phyloP scores from a whole-genome alignment of 2,329 filamentous ascomycete genomes.

The Pseudovirgaria hyperparasitica region DNA sequence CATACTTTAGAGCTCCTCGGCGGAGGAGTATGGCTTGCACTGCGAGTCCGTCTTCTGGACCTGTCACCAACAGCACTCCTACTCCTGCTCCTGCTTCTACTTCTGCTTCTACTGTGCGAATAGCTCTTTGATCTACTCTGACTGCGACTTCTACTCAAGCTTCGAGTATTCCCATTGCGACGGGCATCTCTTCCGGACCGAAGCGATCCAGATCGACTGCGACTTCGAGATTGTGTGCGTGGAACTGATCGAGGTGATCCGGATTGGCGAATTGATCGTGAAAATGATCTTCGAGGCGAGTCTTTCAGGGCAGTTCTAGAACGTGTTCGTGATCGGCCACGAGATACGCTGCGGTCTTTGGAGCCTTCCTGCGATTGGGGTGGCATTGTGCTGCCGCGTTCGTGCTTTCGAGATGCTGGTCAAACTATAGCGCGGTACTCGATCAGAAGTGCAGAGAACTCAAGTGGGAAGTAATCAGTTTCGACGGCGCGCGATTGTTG shows the following conservation, averaged over 20 bases:
- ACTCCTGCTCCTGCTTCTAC: constrained; percentile 21
- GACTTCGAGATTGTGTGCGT: constrained; percentile 19
- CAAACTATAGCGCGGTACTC: neutral
- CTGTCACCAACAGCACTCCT: no score
- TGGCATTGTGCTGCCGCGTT: no score
- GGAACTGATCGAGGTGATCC: constrained; percentile 23
- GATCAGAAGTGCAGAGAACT: neutral
- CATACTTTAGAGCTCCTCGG: constrained; percentile 26
- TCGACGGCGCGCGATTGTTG: no score
- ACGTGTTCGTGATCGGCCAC: constrained; percentile 26
- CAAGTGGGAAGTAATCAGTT: neutral
- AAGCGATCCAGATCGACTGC: constrained; percentile 11
- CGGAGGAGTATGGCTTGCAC: constrained; percentile 19
- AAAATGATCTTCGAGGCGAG: constrained; percentile 11
- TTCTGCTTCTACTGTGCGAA: constrained; percentile 6
- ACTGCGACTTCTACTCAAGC: constrained; percentile 4
- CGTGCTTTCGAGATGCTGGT: no score
- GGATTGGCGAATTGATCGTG: constrained; percentile 22
- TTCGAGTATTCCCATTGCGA: no score
- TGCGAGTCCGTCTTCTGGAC: no score
- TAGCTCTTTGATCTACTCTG: constrained; percentile 2
- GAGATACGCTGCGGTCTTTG: constrained; percentile 22
- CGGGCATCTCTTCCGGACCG: no score
- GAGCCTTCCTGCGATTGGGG: no score
- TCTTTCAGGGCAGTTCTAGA: constrained; percentile 12